Evolutionary conservation across 805 yeast species (phyloP), one percentile per base, ranked within the genome.

Genomic region (Saturnispora halmiae): DNA sequence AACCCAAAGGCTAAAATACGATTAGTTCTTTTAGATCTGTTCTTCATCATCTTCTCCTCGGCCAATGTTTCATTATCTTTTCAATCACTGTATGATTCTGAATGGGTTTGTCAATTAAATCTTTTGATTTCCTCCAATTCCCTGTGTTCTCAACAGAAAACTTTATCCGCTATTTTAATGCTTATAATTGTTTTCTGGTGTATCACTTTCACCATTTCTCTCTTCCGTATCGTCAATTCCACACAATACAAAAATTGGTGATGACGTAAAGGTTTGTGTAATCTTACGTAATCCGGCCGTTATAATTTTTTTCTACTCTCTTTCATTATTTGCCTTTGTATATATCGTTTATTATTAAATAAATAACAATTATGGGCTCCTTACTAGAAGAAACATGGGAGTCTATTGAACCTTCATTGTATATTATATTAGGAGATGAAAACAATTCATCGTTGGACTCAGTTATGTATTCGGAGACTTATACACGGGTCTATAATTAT

Each of bases 401-500:
- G 41, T 79, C 75, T 53, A 81, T 83, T 37, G 85, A 82, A 52
- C 90, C 94, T 3, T 84, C 86, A 3, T 61, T 83, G 28, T 73
- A 74, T 50, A 72, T 74, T 51, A 81, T 83, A 38, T 63, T 83
- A 43, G 92, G 90, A 5, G 77, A 72, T 43, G 84, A 78, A 31
- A 72, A 75, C 46, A 57, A 54, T 44, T 75, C 76, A 42, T 79
- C 82, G 3, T 72, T 82, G 34, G 78, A 80, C 22, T 72, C 78
- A 4, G 66, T 77, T 34, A 75, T 82, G 79, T 87, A 85, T 61
- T 84, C 87, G 82, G 81, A 81, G 50, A 82, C 90, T 44, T 88
- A 88, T 62, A 85, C 96, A 1, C 90, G 94, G 4, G 81, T 90
- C 47, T 90, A 87, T 66, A 87, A 88, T 63, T 88, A 84, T 58